Conservation (phyloP, 495 filamentous ascomycete species). For the Trichoderma reesei region DNA sequence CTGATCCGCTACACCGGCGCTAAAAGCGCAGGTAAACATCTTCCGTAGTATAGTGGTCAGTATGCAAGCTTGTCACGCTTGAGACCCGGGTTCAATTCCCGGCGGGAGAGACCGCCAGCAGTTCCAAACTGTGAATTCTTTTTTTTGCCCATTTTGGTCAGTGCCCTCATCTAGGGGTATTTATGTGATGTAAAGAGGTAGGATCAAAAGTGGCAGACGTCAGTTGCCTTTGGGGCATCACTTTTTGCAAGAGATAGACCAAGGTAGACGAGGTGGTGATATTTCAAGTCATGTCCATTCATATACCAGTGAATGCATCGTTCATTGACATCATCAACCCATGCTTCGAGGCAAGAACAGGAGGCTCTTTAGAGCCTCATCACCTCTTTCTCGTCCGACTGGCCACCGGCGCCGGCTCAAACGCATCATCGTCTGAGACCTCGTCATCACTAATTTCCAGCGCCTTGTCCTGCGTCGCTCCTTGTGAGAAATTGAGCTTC, state of each 20-base stretch:
- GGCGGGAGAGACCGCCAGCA: conserved; percentile 12
- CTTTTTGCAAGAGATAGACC: too few species aligned
- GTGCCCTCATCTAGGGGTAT: not conserved
- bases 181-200: not conserved
- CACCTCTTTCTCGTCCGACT: conserved; percentile 19
- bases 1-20: conserved; percentile 7
- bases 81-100: conserved; percentile 13
- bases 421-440: conserved; percentile 72
- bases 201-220: too few species aligned
- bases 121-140: conserved; percentile 4
- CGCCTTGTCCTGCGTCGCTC: conserved; percentile 28
- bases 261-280: too few species aligned
- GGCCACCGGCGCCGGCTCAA: conserved; percentile 47
- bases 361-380: not conserved
- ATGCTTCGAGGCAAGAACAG: too few species aligned
- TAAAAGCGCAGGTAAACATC: conserved; percentile 1
- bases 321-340: not conserved
- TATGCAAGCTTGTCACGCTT: conserved; percentile 13
- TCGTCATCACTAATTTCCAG: conserved; percentile 64
- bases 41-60: conserved; percentile 14
- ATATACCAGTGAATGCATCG: not conserved
- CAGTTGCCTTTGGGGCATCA: too few species aligned
- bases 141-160: not conserved
- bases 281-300: not conserved
- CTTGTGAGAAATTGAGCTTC: conserved; percentile 60